phyloP scores from a whole-genome alignment of 768 basidiomycete genomes.

The Ramaria sp. region DNA sequence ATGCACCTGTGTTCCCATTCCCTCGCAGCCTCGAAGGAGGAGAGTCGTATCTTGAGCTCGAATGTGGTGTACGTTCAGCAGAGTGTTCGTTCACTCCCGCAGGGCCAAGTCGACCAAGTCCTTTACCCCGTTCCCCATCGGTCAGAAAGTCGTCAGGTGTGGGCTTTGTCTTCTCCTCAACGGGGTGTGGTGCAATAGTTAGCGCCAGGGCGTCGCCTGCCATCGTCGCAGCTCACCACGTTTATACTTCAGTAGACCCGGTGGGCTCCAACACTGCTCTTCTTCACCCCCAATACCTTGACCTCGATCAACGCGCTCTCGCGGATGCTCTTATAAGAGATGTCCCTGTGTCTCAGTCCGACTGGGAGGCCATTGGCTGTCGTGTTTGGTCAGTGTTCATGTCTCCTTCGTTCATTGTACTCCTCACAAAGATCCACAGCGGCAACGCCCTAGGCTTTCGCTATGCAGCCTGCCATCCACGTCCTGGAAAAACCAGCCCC shows the following conservation, averaged over 20 bases:
- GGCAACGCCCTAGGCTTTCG: slow-evolving; percentile 2
- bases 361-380: slow-evolving; percentile 17
- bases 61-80: slow-evolving; percentile 12
- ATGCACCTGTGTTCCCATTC: slow-evolving; percentile 13
- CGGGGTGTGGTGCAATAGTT: neutral
- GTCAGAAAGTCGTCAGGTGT: neutral
- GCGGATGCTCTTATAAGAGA: neutral
- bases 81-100: slow-evolving; percentile 8
- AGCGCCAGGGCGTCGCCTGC: neutral
- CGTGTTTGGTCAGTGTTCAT: slow-evolving; percentile 29
- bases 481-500: slow-evolving; percentile 15
- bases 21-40: slow-evolving; percentile 7
- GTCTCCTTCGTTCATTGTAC: slow-evolving; percentile 18
- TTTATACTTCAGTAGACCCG: neutral
- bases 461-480: slow-evolving; percentile 20
- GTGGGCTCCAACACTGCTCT: neutral
- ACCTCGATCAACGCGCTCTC: neutral
- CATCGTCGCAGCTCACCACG: neutral
- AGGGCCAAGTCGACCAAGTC: slow-evolving; percentile 3
- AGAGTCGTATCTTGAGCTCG: slow-evolving; percentile 7
- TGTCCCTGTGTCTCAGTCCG: neutral
- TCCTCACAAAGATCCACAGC: neutral
- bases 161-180: neutral
- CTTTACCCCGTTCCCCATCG: neutral
- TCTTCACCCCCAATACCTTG: neutral